Conservation (phyloP, 2,329 filamentous ascomycete genomes). For the Fusarium sp. region DNA sequence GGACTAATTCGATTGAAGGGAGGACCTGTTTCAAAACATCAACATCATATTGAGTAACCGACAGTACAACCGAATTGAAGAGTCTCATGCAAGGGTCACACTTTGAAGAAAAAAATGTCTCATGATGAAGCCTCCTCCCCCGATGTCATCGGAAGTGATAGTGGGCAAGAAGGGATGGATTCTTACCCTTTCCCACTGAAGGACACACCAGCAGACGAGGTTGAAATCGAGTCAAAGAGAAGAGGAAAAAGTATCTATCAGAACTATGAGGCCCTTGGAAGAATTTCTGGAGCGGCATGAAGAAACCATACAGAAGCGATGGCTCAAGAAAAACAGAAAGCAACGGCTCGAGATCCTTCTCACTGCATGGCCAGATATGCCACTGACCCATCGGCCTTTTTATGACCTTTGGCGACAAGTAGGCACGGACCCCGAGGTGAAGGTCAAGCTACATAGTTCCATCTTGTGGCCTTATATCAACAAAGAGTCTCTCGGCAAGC, state of each 20-base stretch:
- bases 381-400: not conserved
- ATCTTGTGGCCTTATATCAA: not conserved
- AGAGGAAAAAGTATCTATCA: not conserved
- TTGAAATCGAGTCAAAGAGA: not conserved
- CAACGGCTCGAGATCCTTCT: not conserved
- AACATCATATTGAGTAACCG: not conserved
- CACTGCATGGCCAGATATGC: not conserved
- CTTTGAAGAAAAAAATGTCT: not conserved
- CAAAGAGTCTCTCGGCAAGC: not conserved
- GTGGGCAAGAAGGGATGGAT: not conserved
- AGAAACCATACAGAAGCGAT: not conserved
- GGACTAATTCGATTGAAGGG: not conserved
- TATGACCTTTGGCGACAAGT: not conserved
- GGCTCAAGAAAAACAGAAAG: not conserved
- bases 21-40: not conserved
- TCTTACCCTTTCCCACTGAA: not conserved
- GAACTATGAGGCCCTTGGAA: not conserved
- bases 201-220: not conserved
- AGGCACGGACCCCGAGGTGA: rapidly evolving
- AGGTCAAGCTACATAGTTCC: not conserved
- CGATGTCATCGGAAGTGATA: not conserved
- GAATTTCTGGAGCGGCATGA: not conserved
- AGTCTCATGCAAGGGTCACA: not conserved
- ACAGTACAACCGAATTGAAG: not conserved
- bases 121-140: not conserved